Evolutionary conservation across 2,329 filamentous ascomycete genomes (phyloP).

Genomic region (Colletotrichum noveboracense): DNA sequence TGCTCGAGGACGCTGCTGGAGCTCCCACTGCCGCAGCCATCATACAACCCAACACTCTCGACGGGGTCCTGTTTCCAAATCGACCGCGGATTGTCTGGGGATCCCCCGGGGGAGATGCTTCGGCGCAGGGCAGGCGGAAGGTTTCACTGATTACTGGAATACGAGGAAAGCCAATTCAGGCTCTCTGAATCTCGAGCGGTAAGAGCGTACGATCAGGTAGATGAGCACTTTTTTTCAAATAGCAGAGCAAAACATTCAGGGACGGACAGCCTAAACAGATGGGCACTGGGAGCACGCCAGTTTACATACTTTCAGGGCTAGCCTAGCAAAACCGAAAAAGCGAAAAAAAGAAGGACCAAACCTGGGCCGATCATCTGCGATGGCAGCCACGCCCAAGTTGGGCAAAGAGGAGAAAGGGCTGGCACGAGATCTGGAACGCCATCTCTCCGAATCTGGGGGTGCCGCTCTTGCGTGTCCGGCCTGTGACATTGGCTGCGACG

Average conservation of each 20-base stretch:
- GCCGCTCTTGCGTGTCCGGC: neutral
- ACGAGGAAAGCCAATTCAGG: neutral
- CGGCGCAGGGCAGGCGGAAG: neutral
- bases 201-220: neutral
- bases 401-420: neutral
- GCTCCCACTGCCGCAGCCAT: constrained; percentile 12
- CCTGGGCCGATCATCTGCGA: neutral
- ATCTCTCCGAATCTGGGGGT: neutral
- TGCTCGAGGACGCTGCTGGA: neutral
- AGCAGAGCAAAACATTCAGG: neutral
- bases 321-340: neutral
- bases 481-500: neutral
- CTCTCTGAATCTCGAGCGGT: neutral
- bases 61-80: neutral
- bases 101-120: neutral
- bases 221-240: neutral
- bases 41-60: neutral
- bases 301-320: neutral
- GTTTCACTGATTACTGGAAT: neutral
- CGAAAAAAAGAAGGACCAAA: neutral
- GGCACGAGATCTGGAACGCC: neutral
- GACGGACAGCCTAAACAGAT: accelerated
- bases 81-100: neutral
- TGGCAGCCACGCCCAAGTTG: neutral
- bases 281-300: neutral